A percentile compares a stretch with the other conserved stretches of the same genome.
phyloP scores from a whole-genome alignment of 257 asterid species.

The Scutellaria baicalensis region DNA sequence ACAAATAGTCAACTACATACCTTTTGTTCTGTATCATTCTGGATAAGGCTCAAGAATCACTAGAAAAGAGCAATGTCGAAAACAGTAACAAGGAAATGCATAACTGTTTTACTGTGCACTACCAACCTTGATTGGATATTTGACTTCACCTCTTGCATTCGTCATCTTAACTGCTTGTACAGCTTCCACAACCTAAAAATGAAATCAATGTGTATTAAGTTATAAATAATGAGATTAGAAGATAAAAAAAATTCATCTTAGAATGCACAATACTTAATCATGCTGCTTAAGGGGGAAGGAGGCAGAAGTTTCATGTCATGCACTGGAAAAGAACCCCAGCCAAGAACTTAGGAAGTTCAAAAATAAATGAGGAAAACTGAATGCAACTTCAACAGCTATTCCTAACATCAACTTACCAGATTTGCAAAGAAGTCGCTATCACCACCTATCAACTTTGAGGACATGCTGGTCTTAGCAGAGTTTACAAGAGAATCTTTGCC shows the following conservation, averaged over 20 bases:
- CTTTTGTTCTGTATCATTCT: neutral
- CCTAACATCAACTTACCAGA: conserved; percentile 43
- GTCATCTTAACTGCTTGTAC: conserved; percentile 79
- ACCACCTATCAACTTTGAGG: conserved; percentile 76
- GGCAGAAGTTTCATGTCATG: neutral
- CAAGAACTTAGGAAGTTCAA: neutral
- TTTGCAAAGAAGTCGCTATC: conserved; percentile 78
- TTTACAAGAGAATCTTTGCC: conserved; percentile 80
- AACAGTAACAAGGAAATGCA: neutral
- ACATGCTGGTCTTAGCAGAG: conserved; percentile 95
- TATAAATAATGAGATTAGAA: neutral
- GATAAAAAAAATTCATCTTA: neutral
- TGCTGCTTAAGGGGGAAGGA: neutral
- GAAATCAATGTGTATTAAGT: neutral
- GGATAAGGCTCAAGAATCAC: neutral
- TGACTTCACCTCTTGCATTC: conserved; percentile 71
- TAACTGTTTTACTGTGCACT: neutral
- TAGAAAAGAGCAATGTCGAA: neutral
- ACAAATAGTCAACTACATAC: too few species aligned
- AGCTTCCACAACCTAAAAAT: conserved; percentile 69
- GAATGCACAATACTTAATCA: neutral
- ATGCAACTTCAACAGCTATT: neutral
- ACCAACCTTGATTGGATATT: conserved; percentile 76
- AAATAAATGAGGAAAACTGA: neutral
- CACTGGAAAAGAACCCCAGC: neutral